Conservation (phyloP, 371 early-diverging fungal species). For the Furculomyces boomerangus region DNA sequence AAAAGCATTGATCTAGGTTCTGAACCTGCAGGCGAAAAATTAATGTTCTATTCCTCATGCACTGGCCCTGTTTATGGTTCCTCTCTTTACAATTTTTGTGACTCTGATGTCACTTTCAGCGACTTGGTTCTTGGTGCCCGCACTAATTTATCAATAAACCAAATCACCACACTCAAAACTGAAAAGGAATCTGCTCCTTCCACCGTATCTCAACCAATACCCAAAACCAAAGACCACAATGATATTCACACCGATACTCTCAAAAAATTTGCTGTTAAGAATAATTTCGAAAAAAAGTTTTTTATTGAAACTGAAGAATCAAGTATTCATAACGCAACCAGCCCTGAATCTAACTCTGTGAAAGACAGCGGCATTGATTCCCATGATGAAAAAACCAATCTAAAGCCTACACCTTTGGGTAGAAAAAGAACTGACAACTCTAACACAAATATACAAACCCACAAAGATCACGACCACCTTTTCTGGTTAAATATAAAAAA, state of each 20-base stretch:
- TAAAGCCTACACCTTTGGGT: no score
- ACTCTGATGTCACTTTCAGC: background rate
- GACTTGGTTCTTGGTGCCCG: background rate
- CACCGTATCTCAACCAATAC: background rate
- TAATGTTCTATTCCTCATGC: background rate
- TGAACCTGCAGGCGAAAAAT: no score
- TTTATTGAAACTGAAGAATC: background rate
- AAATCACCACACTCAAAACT: background rate
- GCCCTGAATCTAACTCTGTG: background rate
- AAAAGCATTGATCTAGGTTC: no score
- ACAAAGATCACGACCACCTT: no score
- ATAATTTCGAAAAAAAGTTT: background rate
- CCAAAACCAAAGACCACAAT: background rate
- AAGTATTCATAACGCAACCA: background rate
- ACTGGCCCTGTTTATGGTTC: background rate
- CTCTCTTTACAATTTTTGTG: background rate
- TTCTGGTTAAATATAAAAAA: conserved; percentile 20
- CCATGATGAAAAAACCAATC: background rate
- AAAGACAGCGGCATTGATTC: background rate
- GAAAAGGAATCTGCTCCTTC: background rate
- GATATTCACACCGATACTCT: background rate
- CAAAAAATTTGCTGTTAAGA: background rate
- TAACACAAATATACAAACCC: no score
- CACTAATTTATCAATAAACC: background rate
- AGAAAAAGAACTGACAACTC: no score